Percentiles rank a stretch among this genome's conserved stretches.
phyloP scores from a whole-genome alignment of 78 protist species.

The Polysphondylium violaceum region DNA sequence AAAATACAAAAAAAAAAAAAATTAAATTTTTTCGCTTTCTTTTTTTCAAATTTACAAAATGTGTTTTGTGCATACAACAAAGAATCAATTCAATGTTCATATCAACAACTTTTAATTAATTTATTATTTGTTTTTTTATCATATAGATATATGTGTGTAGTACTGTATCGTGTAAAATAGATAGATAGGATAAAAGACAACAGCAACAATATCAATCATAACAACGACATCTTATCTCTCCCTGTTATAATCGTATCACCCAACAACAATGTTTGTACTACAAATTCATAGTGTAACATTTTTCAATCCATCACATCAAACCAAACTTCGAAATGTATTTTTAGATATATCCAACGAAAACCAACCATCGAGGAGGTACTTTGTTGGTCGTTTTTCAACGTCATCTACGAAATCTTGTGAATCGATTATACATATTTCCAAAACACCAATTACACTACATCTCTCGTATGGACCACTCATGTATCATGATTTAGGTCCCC shows the following conservation, averaged over 20 bases:
- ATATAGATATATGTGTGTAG: no score
- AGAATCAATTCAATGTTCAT: no score
- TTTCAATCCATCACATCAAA: constrained; percentile 68
- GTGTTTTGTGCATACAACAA: no score
- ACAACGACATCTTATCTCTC: neutral
- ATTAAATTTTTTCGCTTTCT: no score
- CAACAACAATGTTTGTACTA: constrained; percentile 58
- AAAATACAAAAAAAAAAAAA: no score
- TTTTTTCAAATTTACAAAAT: no score
- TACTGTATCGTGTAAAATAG: no score
- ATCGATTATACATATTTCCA: constrained; percentile 68
- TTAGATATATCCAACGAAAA: constrained; percentile 76
- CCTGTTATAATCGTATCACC: neutral
- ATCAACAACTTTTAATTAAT: no score
- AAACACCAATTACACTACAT: constrained; percentile 68
- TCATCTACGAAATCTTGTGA: constrained; percentile 73
- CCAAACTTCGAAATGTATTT: constrained; percentile 76
- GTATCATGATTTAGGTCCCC: constrained; percentile 82
- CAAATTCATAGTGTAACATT: constrained; percentile 81
- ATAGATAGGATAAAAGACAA: no score
- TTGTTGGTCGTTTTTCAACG: constrained; percentile 80
- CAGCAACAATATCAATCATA: no score
- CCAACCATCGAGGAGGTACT: constrained; percentile 73
- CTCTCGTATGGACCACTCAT: constrained; percentile 77
- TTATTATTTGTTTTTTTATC: no score